These are phyloP conservation scores for Lathyrus tuberosus DNA, from an alignment of 306 rosid species.

Conservation along the genomic window DNA sequence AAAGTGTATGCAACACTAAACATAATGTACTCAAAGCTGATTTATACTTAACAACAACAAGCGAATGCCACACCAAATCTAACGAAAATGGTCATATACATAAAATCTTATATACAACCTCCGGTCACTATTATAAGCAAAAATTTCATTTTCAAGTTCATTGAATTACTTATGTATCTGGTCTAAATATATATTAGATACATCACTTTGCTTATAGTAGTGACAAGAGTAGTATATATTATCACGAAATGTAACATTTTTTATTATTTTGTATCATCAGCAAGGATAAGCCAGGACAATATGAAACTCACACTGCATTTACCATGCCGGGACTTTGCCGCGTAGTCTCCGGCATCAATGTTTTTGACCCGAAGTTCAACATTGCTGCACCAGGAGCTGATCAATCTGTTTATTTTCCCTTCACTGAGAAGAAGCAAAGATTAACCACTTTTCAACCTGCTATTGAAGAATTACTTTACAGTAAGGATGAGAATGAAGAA, in stretches of 20 bases:
- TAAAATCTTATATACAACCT: not conserved
- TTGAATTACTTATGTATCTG: too few species aligned
- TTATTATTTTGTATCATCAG: slow-evolving; percentile 45
- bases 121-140: too few species aligned
- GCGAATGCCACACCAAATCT: too few species aligned
- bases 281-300: slow-evolving; percentile 75
- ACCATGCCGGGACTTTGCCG: slow-evolving; percentile 92
- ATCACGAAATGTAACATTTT: slow-evolving; percentile 23
- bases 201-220: too few species aligned
- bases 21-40: too few species aligned
- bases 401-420: slow-evolving; percentile 82
- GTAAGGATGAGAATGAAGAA: slow-evolving; percentile 47
- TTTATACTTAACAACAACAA: too few species aligned
- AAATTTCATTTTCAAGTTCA: too few species aligned
- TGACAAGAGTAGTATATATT: not conserved
- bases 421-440: slow-evolving; percentile 45
- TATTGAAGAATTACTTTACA: slow-evolving; percentile 55
- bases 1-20: too few species aligned
- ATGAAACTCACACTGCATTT: slow-evolving; percentile 81
- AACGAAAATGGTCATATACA: slow-evolving; percentile 56
- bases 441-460: slow-evolving; percentile 43
- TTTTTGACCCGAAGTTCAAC: slow-evolving; percentile 90
- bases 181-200: too few species aligned
- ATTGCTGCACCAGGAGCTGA: slow-evolving; percentile 98
- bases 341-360: slow-evolving; percentile 76